phyloP scores from a whole-genome alignment of 176 grass and related monocot genomes.

The Oryza glumipatula region DNA sequence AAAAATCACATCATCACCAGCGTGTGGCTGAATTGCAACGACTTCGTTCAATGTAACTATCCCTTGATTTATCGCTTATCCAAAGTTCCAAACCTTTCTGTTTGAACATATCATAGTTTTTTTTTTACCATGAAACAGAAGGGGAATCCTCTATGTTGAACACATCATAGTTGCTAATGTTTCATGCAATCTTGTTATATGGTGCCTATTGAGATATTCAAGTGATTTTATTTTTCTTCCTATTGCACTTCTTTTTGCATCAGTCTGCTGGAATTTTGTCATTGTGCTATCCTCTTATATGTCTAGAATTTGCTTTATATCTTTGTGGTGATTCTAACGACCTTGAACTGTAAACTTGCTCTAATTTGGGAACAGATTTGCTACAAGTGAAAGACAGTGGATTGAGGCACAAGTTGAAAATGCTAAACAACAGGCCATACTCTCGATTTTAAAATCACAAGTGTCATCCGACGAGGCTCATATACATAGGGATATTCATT shows the following conservation, averaged over 20 bases:
- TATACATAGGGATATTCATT: constrained; percentile 93
- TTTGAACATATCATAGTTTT: constrained; percentile 4
- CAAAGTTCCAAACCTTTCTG: constrained; percentile 13
- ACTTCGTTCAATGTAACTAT: constrained; percentile 86
- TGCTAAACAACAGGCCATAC: constrained; percentile 94
- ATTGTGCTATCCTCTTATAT: not conserved
- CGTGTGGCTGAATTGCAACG: constrained; percentile 85
- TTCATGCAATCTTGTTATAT: constrained; percentile 30
- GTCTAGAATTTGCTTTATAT: constrained; percentile 5
- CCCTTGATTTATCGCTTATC: not conserved
- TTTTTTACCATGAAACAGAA: too few relatives aligned
- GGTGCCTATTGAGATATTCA: not conserved
- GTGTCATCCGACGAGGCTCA: constrained; percentile 91
- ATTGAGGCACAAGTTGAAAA: constrained; percentile 99
- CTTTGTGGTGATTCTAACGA: constrained; percentile 4
- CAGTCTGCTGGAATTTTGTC: not conserved
- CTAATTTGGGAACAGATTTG: constrained; percentile 74
- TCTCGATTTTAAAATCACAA: constrained; percentile 81
- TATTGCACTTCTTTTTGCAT: not conserved
- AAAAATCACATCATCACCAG: constrained; percentile 92
- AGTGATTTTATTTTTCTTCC: not conserved
- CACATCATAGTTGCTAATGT: constrained; percentile 9
- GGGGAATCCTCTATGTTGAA: not conserved
- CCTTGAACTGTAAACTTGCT: constrained; percentile 8
- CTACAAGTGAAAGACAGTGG: constrained; percentile 98